Conservation (phyloP, 2,329 filamentous ascomycete genomes). For the Stemphylium beticola region DNA sequence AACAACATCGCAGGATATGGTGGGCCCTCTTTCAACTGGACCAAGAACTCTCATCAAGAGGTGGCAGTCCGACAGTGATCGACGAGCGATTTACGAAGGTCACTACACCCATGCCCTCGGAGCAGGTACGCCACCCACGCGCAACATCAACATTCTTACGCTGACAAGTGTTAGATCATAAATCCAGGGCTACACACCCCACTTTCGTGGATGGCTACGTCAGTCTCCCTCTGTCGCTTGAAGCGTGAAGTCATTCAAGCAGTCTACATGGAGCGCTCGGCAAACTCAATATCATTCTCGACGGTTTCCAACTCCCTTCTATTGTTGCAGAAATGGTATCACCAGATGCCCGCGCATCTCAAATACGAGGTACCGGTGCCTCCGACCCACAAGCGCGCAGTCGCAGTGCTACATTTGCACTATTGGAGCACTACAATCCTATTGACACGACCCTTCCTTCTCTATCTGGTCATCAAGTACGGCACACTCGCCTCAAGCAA, state of each 20-base stretch:
- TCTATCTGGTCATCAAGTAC: slow-evolving; percentile 42
- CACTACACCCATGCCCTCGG: slow-evolving; percentile 40
- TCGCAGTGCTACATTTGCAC: slow-evolving; percentile 43
- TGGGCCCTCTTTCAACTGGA: slow-evolving; percentile 47
- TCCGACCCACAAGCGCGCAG: slow-evolving; percentile 44
- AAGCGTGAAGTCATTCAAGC: slow-evolving; percentile 45
- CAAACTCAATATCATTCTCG: slow-evolving; percentile 42
- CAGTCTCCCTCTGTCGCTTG: slow-evolving; percentile 38
- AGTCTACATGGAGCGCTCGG: slow-evolving; percentile 42
- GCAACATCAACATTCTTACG: background rate
- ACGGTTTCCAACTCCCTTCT: slow-evolving; percentile 42
- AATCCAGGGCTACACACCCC: slow-evolving; percentile 46
- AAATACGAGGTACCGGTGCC: slow-evolving; percentile 38
- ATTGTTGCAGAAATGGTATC: slow-evolving; percentile 43
- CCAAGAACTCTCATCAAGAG: slow-evolving; percentile 45
- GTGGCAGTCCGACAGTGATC: slow-evolving; percentile 43
- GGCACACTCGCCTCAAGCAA: slow-evolving; percentile 31
- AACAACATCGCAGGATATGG: slow-evolving; percentile 47
- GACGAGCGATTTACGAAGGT: slow-evolving; percentile 43
- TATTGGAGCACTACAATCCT: slow-evolving; percentile 47
- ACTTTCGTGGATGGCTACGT: slow-evolving; percentile 40
- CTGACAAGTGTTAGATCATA: slow-evolving; percentile 29
- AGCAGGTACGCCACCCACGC: slow-evolving; percentile 32
- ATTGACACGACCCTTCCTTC: slow-evolving; percentile 43
- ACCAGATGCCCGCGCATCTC: slow-evolving; percentile 41